These are phyloP conservation scores for Cicer yamashitae DNA, from an alignment of 306 rosid species.

Conservation along the genomic window DNA sequence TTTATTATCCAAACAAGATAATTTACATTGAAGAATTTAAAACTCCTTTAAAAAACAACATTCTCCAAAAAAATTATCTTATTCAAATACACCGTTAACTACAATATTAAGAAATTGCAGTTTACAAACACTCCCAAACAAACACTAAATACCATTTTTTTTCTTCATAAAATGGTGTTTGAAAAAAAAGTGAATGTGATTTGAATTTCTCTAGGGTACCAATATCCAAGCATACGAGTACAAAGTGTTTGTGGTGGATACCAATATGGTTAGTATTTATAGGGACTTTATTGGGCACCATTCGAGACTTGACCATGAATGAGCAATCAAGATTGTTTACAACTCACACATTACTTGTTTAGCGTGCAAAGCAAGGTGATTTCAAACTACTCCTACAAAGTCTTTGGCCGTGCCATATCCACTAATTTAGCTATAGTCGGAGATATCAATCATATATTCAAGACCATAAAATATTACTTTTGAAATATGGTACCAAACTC, in stretches of 20 bases:
- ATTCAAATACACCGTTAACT: too few species aligned
- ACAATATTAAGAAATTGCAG: too few species aligned
- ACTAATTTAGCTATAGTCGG: neutral
- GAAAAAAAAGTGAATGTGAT: too few species aligned
- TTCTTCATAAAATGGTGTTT: too few species aligned
- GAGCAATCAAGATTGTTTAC: conserved; percentile 45
- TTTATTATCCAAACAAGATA: too few species aligned
- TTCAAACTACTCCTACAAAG: conserved; percentile 2
- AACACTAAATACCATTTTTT: too few species aligned
- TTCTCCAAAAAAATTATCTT: too few species aligned
- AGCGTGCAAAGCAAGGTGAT: conserved; percentile 55
- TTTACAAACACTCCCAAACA: too few species aligned
- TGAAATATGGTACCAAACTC: conserved; percentile 19
- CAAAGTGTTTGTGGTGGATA: conserved; percentile 11
- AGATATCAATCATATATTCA: conserved; percentile 13
- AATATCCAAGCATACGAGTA: neutral
- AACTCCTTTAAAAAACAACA: too few species aligned
- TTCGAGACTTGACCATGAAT: conserved; percentile 45
- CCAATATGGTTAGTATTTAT: conserved; percentile 6
- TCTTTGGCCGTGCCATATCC: conserved; percentile 3
- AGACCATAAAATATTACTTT: conserved; percentile 17
- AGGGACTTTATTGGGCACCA: conserved; percentile 1
- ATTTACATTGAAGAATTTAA: too few species aligned
- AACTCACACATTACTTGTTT: conserved; percentile 36
- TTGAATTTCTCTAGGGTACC: too few species aligned